phyloP scores from a whole-genome alignment of 139 green algal species.

The Marvania coccoides region DNA sequence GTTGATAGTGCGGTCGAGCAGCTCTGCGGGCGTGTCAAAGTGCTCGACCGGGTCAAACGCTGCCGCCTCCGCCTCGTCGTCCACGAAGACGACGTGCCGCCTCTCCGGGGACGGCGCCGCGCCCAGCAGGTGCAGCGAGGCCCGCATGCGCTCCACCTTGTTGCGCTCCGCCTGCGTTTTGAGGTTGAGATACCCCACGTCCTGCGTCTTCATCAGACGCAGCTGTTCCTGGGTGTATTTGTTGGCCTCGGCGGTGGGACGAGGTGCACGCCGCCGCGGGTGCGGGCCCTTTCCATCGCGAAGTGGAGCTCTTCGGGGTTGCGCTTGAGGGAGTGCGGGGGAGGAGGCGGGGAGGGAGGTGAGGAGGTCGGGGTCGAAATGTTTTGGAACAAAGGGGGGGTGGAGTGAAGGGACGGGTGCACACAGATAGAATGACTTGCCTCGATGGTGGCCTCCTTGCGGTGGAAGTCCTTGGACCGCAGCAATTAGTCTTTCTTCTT shows the following conservation, averaged over 20 bases:
- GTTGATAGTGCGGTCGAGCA: slow-evolving; percentile 75
- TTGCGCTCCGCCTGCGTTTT: slow-evolving; percentile 71
- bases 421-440: slow-evolving; percentile 26
- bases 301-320: slow-evolving; percentile 99
- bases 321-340: slow-evolving; percentile 68
- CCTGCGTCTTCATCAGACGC: slow-evolving; percentile 89
- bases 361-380: background rate
- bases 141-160: slow-evolving; percentile 69
- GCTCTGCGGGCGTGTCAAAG: slow-evolving; percentile 71
- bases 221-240: slow-evolving; percentile 90
- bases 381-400: background rate
- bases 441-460: slow-evolving; percentile 85
- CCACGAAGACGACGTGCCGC: slow-evolving; percentile 73
- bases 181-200: slow-evolving; percentile 74
- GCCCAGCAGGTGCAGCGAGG: slow-evolving; percentile 80
- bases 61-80: slow-evolving; percentile 24
- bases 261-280: slow-evolving; percentile 75
- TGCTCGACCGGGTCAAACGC: slow-evolving; percentile 55
- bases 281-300: slow-evolving; percentile 83
- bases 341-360: too few relatives aligned
- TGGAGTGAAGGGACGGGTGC: background rate
- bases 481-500: slow-evolving; percentile 96
- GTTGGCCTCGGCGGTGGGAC: slow-evolving; percentile 55
- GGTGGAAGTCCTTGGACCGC: slow-evolving; percentile 87
- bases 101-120: slow-evolving; percentile 23